phyloP scores from a whole-genome alignment of 768 basidiomycete species.

The Pholiota conissans region DNA sequence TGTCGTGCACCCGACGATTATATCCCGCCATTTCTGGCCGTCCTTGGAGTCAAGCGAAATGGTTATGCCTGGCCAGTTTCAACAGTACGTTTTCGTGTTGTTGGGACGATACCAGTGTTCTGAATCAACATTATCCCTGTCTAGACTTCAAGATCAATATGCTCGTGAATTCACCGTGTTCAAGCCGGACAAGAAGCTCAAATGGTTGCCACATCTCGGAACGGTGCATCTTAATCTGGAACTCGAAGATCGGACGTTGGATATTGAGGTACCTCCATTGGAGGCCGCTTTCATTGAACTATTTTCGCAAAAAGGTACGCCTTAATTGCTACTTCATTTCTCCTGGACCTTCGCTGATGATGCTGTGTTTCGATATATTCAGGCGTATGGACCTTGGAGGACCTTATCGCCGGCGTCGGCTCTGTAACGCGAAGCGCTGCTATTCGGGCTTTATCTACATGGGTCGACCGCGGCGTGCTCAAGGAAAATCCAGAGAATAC shows the following conservation, averaged over 20 bases:
- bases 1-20: conserved; percentile 83
- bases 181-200: conserved; percentile 90
- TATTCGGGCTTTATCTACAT: conserved; percentile 75
- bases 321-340: background rate
- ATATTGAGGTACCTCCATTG: conserved; percentile 77
- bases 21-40: conserved; percentile 97
- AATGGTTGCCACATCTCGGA: conserved; percentile 89
- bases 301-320: conserved; percentile 69
- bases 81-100: conserved; percentile 52
- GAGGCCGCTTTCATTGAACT: conserved; percentile 91
- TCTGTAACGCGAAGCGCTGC: conserved; percentile 63
- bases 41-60: conserved; percentile 71
- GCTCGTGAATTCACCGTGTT: conserved; percentile 74
- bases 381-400: conserved; percentile 75
- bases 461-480: conserved; percentile 82
- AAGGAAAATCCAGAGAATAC: conserved; percentile 61
- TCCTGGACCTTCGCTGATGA: background rate
- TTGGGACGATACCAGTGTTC: no score
- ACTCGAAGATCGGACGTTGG: conserved; percentile 76
- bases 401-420: conserved; percentile 64
- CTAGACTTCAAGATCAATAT: conserved; percentile 75
- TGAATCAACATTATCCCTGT: no score
- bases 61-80: conserved; percentile 84
- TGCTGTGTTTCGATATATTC: background rate
- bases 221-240: conserved; percentile 80